Base-by-base conservation (phyloP, 1,284 basidiomycete species). In the Ganoderma lingzhi region DNA sequence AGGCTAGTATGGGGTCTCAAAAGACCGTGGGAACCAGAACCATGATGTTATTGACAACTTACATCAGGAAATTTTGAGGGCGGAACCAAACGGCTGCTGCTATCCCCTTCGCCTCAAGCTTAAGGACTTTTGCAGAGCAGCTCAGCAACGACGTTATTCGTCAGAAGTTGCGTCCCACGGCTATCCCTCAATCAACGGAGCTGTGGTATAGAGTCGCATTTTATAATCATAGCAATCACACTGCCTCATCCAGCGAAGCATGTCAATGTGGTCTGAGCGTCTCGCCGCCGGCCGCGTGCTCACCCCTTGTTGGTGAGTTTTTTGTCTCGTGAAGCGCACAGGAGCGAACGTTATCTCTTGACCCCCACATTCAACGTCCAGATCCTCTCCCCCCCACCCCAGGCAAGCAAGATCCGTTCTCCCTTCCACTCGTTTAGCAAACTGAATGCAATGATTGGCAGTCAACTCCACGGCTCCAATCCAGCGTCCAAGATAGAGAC, bases 221-320 rank as follows among this genome's bases (percentile, higher is more conserved):
- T 10, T 44, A 17, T 48, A 6, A 5, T 55, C 10, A 9, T 23
- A 48, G 17, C 45, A 48, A 48, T 48, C n/a, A 48, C 56, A 58
- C 56, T 58, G 32, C 32, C 19, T 35, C 9, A 6, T 58, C 3
- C 56, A 17, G 32, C 15, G 56, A 58, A 58, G 56, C 30, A 37
- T 37, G 56, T 58, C 56, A 58, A 35, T 58, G 56, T 58, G 56
- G 56, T 58, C 37, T 9, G 32, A n/a, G 56, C 56, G 56, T 37
- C 35, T 14, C 56, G 56, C 56, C 19, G 14, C 15, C 14, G 12
- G 19, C 56, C 17, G 19, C 56, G 32, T 19, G 42, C 45, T 30
- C 30, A 15, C 32, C 32, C 5, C 2, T 6, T n/a, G 12, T n/a
- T 58, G 56, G 30, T 37, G 28, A 15, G 5, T 37, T 9, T 37